Conservation (phyloP, 2,329 filamentous ascomycete genomes). For the Colletotrichum magnum region DNA sequence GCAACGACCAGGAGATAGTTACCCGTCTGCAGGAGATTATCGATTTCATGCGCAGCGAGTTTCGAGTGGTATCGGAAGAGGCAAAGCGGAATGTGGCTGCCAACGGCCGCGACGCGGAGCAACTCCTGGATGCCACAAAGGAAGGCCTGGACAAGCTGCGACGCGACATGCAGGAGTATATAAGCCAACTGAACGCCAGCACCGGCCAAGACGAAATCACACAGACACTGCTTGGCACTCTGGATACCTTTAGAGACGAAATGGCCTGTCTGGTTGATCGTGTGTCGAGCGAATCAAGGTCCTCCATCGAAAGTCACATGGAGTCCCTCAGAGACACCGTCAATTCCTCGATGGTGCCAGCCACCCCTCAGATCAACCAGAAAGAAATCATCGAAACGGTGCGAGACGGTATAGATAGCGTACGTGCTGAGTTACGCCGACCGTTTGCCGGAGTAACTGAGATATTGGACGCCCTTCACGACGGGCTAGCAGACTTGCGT, state of each 20-base stretch:
- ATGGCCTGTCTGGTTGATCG: conserved; percentile 73
- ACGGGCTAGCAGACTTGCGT: conserved; percentile 85
- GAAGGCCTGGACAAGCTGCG: conserved; percentile 88
- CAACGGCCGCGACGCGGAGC: conserved; percentile 86
- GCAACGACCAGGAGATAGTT: conserved; percentile 65
- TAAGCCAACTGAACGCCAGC: conserved; percentile 77
- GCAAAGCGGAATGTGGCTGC: conserved; percentile 84
- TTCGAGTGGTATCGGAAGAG: conserved; percentile 72
- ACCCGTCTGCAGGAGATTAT: conserved; percentile 76
- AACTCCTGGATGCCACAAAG: conserved; percentile 88
- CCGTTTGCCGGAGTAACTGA: conserved; percentile 83
- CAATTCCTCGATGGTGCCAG: conserved; percentile 76
- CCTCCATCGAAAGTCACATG: conserved; percentile 85
- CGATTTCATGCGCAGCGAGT: conserved; percentile 71
- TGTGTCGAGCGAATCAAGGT: conserved; percentile 66
- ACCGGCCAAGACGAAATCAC: conserved; percentile 84
- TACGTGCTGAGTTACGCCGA: conserved; percentile 81
- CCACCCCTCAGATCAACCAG: conserved; percentile 64
- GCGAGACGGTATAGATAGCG: conserved; percentile 78
- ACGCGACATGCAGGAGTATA: conserved; percentile 84
- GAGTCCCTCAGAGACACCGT: conserved; percentile 85
- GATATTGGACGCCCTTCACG: conserved; percentile 89
- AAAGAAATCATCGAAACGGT: conserved; percentile 81
- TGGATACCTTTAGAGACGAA: conserved; percentile 78
- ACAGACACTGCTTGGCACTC: conserved; percentile 73